Conservation (phyloP, 164 flowering plant species). For the Brasenia schreberi region DNA sequence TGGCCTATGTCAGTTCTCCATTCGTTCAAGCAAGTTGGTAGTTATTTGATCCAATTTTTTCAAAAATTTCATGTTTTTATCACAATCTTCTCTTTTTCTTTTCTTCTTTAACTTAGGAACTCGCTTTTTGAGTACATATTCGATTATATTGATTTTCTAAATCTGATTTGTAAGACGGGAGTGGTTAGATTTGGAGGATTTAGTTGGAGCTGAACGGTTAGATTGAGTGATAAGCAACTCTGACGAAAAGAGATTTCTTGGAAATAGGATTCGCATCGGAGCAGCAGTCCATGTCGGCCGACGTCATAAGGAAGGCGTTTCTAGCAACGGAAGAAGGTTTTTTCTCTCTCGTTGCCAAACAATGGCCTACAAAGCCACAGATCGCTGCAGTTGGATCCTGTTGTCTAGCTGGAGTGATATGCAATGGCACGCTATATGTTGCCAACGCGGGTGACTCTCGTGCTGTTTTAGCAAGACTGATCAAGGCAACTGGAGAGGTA, state of each 20-base stretch:
- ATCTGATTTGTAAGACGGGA: background rate
- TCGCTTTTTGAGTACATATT: too few relatives aligned
- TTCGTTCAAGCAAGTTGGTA: too few relatives aligned
- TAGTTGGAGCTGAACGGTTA: background rate
- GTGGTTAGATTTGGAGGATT: background rate
- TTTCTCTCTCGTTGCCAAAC: conserved; percentile 43
- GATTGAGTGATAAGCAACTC: background rate
- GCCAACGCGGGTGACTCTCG: conserved; percentile 87
- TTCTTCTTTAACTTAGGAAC: background rate
- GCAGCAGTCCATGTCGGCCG: conserved; percentile 57
- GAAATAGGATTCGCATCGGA: conserved; percentile 53
- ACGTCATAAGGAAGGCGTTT: conserved; percentile 59
- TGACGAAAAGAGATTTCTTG: background rate
- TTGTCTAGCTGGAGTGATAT: conserved; percentile 58
- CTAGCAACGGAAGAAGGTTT: conserved; percentile 94
- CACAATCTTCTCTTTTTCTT: background rate
- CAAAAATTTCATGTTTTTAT: background rate
- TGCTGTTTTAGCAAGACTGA: conserved; percentile 62
- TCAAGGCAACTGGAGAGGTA: conserved; percentile 64
- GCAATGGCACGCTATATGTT: conserved; percentile 51
- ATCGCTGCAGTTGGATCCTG: conserved; percentile 91
- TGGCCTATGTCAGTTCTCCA: too few relatives aligned
- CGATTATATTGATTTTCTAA: background rate
- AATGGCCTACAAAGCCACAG: conserved; percentile 68
- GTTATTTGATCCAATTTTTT: too few relatives aligned